Conservation (phyloP, 2,329 filamentous ascomycete genomes). For the Colletotrichum sp. region DNA sequence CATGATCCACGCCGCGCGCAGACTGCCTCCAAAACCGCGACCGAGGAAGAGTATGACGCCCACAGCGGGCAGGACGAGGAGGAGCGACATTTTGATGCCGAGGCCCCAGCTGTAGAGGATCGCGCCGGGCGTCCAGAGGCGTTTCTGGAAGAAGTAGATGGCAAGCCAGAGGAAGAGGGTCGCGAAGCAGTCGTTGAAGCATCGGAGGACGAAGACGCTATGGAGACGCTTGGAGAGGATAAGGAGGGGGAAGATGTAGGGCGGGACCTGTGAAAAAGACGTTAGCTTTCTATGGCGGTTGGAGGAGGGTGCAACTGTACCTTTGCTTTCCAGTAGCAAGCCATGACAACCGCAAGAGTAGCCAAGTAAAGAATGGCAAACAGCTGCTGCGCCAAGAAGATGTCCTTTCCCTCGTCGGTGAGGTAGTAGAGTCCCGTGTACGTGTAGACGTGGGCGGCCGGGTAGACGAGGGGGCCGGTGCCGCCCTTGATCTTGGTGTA, state of each 20-base stretch:
- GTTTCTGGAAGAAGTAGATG: conserved; percentile 78
- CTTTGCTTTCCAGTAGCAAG: conserved; percentile 78
- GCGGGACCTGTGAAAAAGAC: conserved; percentile 65
- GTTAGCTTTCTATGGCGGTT: conserved; percentile 3
- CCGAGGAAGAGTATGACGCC: conserved; percentile 78
- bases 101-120: conserved; percentile 79
- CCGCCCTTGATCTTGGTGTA: conserved; percentile 85
- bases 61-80: conserved; percentile 83
- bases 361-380: conserved; percentile 82
- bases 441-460: conserved; percentile 90
- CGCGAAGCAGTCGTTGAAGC: conserved; percentile 96
- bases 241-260: conserved; percentile 85
- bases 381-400: conserved; percentile 80
- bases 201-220: conserved; percentile 88
- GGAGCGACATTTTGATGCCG: conserved; percentile 93
- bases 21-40: conserved; percentile 66
- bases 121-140: conserved; percentile 75
- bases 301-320: conserved; percentile 43
- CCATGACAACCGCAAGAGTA: conserved; percentile 78
- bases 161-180: conserved; percentile 82
- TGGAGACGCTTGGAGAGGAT: conserved; percentile 91
- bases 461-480: conserved; percentile 94
- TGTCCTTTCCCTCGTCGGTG: conserved; percentile 77
- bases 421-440: conserved; percentile 81
- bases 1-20: conserved; percentile 76